phyloP scores from a whole-genome alignment of 2,329 filamentous ascomycete species.

The Colletotrichum tabaci region DNA sequence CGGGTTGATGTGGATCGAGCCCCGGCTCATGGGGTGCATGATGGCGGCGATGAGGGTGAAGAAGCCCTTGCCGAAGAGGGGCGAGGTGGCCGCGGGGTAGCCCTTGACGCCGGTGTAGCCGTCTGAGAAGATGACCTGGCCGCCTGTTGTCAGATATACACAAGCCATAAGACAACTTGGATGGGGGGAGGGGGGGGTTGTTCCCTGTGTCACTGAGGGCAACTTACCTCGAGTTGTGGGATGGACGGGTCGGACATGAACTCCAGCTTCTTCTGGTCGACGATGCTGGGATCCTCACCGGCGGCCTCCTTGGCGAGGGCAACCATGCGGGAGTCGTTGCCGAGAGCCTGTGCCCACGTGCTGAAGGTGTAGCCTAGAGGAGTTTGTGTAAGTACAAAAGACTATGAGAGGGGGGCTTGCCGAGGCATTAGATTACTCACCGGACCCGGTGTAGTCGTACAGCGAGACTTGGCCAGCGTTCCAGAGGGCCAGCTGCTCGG shows the following conservation, averaged over 20 bases:
- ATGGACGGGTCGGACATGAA: constrained; percentile 55
- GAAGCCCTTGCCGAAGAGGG: constrained; percentile 51
- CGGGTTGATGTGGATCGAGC: constrained; percentile 53
- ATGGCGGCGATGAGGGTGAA: constrained; percentile 48
- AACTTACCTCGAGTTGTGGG: constrained; percentile 56
- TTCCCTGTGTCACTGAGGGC: not conserved
- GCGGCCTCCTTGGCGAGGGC: constrained; percentile 52
- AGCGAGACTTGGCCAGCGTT: constrained; percentile 50
- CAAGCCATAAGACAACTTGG: too few species aligned
- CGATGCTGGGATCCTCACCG: constrained; percentile 47
- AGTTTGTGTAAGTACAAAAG: not conserved
- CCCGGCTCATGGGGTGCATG: constrained; percentile 51
- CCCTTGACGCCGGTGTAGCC: constrained; percentile 59
- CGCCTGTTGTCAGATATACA: not conserved
- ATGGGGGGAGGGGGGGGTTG: rapidly evolving
- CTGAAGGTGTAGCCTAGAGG: constrained; percentile 55
- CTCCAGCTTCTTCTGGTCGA: constrained; percentile 57
- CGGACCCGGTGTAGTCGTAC: constrained; percentile 58
- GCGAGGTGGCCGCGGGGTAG: constrained; percentile 48
- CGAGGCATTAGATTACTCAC: not conserved
- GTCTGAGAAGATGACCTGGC: constrained; percentile 56
- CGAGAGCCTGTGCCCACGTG: constrained; percentile 56
- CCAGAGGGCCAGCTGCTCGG: constrained; percentile 57
- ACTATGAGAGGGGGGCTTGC: not conserved
- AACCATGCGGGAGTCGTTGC: constrained; percentile 50